A percentile compares a stretch with the other conserved stretches of the same genome.
Conservation (phyloP, 129 eudicot genomes). For the Artemisia annua region DNA sequence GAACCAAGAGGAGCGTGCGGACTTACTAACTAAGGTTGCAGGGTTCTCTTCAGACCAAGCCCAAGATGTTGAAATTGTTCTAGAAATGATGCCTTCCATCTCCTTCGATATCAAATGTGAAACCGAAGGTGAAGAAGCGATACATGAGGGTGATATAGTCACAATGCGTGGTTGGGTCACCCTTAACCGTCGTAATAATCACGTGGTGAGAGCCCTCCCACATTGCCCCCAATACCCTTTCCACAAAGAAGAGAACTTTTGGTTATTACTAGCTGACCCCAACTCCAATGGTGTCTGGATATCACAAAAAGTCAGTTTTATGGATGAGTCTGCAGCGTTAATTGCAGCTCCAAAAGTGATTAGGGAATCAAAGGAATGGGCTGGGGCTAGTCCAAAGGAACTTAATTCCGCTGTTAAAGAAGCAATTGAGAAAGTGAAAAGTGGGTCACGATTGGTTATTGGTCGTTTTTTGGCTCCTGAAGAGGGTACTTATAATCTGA, state of each 20-base stretch:
- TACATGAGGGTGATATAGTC: conserved; percentile 89
- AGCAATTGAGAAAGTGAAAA: conserved; percentile 67
- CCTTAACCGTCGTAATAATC: conserved; percentile 68
- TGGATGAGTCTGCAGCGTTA: conserved; percentile 88
- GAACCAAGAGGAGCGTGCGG: conserved; percentile 68
- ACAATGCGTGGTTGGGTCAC: conserved; percentile 92
- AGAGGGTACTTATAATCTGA: conserved; percentile 75
- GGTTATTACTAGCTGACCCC: conserved; percentile 83
- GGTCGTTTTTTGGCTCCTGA: conserved; percentile 84
- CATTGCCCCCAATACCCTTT: conserved; percentile 82
- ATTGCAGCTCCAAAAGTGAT: conserved; percentile 81
- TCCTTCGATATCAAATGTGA: conserved; percentile 70
- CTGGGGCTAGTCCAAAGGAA: conserved; percentile 76
- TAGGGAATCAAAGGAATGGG: conserved; percentile 68
- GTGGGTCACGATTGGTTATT: conserved; percentile 71
- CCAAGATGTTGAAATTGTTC: conserved; percentile 77
- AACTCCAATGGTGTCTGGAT: conserved; percentile 76
- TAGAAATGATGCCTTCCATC: conserved; percentile 84
- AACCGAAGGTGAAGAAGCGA: conserved; percentile 97
- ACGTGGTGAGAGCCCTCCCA: conserved; percentile 64
- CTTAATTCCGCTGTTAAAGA: conserved; percentile 60
- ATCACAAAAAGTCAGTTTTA: conserved; percentile 80
- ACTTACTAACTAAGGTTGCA: conserved; percentile 61
- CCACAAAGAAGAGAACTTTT: conserved; percentile 82
- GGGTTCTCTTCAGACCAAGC: conserved; percentile 60